Percentiles rank a stretch among this genome's conserved stretches.
These are phyloP conservation scores for Glutinoglossum americanum DNA, from an alignment of 495 filamentous ascomycete genomes.

Conservation along the genomic window DNA sequence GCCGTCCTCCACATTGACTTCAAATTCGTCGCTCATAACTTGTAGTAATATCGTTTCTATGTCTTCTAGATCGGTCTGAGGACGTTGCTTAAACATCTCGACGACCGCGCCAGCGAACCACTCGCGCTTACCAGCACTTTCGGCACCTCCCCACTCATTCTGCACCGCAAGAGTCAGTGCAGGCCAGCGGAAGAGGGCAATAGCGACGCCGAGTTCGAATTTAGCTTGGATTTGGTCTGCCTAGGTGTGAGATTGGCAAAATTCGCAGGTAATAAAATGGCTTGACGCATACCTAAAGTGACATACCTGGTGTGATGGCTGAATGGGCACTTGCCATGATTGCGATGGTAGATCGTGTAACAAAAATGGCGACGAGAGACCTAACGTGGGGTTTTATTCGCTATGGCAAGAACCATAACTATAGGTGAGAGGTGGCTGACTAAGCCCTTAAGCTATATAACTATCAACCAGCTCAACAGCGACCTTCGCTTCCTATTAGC, in stretches of 20 bases:
- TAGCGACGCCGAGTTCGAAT: slow-evolving; percentile 66
- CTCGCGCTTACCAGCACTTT: slow-evolving; percentile 70
- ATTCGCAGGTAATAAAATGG: background rate
- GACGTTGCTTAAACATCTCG: slow-evolving; percentile 48
- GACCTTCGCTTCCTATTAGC: too few relatives aligned
- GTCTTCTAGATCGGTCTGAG: slow-evolving; percentile 63
- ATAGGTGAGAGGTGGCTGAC: too few relatives aligned
- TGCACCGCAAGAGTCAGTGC: slow-evolving; percentile 72
- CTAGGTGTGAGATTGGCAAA: background rate
- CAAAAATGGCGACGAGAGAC: too few relatives aligned
- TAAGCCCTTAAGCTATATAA: too few relatives aligned
- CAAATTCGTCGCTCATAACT: slow-evolving; percentile 90
- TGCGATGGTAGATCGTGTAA: background rate
- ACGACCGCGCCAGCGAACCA: slow-evolving; percentile 85
- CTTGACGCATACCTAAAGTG: background rate
- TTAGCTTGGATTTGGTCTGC: slow-evolving; percentile 21
- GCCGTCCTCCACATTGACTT: slow-evolving; percentile 75
- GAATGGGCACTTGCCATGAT: background rate
- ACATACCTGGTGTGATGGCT: background rate
- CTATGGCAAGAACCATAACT: too few relatives aligned
- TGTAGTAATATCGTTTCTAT: slow-evolving; percentile 66
- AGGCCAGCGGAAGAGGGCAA: slow-evolving; percentile 63
- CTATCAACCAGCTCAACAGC: too few relatives aligned
- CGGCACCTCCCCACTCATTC: slow-evolving; percentile 73
- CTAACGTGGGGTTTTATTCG: too few relatives aligned